These are phyloP conservation scores for Venturia carpophila DNA, from an alignment of 2,329 filamentous ascomycete genomes.

Conservation along the genomic window DNA sequence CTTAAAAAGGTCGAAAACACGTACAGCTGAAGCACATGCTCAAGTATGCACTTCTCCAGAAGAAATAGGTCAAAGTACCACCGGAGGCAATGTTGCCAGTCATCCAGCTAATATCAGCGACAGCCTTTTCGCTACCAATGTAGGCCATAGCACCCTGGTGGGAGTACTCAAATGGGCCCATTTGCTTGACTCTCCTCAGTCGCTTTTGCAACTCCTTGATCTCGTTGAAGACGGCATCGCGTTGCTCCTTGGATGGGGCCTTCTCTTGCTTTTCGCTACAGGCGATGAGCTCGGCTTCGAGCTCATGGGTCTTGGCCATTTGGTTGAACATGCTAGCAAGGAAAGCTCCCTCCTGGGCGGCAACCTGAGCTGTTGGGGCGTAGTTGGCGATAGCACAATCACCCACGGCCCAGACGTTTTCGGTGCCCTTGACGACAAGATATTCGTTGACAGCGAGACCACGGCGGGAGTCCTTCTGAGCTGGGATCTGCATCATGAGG, in stretches of 20 bases:
- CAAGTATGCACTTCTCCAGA: conserved; percentile 96
- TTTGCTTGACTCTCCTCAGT: conserved; percentile 80
- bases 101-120: conserved; percentile 95
- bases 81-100: conserved; percentile 93
- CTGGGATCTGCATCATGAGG: conserved; percentile 83
- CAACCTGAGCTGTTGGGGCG: conserved; percentile 93
- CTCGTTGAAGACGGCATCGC: conserved; percentile 56
- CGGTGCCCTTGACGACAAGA: conserved; percentile 91
- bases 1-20: conserved; percentile 34
- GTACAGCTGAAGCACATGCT: conserved; percentile 99
- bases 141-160: conserved; percentile 96
- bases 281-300: conserved; percentile 66
- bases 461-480: conserved; percentile 89
- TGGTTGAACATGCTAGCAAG: conserved; percentile 95
- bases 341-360: conserved; percentile 91
- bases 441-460: conserved; percentile 98
- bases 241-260: conserved; percentile 56
- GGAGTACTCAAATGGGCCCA: conserved; percentile 97
- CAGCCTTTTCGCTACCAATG: conserved; percentile 95
- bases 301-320: conserved; percentile 86
- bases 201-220: conserved; percentile 84
- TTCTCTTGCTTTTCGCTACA: conserved; percentile 56
- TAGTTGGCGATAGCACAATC: conserved; percentile 98
- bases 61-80: conserved; percentile 90
- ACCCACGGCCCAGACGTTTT: conserved; percentile 96